Evolutionary conservation across 2,329 filamentous ascomycete species (phyloP), one percentile per base, ranked within the genome.

Genomic region (Sporothrix schenckii): DNA sequence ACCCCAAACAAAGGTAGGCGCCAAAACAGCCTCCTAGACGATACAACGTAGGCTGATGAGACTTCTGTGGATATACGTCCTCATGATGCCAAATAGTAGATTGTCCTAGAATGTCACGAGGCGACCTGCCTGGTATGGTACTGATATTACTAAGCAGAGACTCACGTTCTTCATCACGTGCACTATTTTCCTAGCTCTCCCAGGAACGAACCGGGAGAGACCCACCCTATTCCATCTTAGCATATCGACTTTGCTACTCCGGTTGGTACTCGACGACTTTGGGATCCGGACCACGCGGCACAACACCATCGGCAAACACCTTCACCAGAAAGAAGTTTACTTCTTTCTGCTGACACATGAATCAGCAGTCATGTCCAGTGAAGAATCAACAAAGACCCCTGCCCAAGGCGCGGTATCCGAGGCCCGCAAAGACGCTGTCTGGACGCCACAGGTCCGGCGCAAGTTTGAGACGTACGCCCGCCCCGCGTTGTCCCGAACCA

Each of bases 381-480:
- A 65, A 14, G 24, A 65, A 9, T 13, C 60, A 3, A 34, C 14
- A 53, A 27, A 56, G 24, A 19, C 11, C 41, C 16, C 34, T 24
- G 39, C n/a, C 21, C 34, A 30, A 27, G 30, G 13, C 47, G 49
- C 30, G 19, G 2, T 50, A 1, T 21, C 16, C 2, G 47, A 50
- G 10, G 11, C 27, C 11, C 11, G 27, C 63, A 39, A 66, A 24
- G 41, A 63, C 39, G 27, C 58, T 4, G 63, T 52, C 34, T 90
- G 88, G 85, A 83, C 83, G 75, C 82, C 85, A 72, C 82, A 89
- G 71, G 87, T 85, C 69, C 88, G 87, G 77, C 80, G 82, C 71
- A 90, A 88, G 75, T 92, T 92, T 76, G 82, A 89, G 75, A 85
- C 82, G 89, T 90, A 80, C 76, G 83, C 2, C 3, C 24, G 24